phyloP scores from a whole-genome alignment of 768 basidiomycete genomes.

The Pulveroboletus frians region DNA sequence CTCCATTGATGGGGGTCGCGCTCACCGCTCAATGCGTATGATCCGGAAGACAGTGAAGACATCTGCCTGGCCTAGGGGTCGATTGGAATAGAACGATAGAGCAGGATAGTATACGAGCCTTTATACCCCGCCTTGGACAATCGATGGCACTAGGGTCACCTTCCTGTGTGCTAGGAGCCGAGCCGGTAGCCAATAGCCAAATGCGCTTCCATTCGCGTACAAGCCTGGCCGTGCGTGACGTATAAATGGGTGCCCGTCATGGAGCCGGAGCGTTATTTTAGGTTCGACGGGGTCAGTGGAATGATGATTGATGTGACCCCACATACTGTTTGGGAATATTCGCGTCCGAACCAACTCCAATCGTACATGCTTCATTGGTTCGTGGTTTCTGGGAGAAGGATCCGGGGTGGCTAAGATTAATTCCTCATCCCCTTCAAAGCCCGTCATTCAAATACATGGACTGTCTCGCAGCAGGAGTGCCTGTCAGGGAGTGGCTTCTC shows the following conservation, averaged over 20 bases:
- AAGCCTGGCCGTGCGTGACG: neutral
- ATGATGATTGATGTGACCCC: neutral
- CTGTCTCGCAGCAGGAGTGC: no score
- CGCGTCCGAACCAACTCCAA: neutral
- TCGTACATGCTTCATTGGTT: no score
- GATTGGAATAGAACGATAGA: neutral
- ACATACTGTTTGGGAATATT: neutral
- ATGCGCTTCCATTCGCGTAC: constrained; percentile 1
- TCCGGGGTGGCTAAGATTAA: neutral
- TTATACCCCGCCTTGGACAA: constrained; percentile 10
- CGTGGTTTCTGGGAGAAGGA: neutral
- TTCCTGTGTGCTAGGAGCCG: neutral
- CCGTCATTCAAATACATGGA: neutral
- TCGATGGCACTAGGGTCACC: neutral
- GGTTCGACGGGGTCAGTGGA: constrained; percentile 3
- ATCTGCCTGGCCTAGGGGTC: constrained; percentile 6
- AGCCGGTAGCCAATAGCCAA: constrained; percentile 17
- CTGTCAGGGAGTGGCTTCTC: neutral
- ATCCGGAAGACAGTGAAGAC: constrained; percentile 13
- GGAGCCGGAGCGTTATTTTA: constrained; percentile 10
- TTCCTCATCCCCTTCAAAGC: neutral
- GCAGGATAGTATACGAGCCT: neutral
- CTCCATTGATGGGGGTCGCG: constrained; percentile 26
- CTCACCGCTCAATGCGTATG: constrained; percentile 15
- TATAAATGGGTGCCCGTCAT: neutral